These are phyloP conservation scores for Xylariales sp. DNA, from an alignment of 2,329 filamentous ascomycete species.

Conservation along the genomic window DNA sequence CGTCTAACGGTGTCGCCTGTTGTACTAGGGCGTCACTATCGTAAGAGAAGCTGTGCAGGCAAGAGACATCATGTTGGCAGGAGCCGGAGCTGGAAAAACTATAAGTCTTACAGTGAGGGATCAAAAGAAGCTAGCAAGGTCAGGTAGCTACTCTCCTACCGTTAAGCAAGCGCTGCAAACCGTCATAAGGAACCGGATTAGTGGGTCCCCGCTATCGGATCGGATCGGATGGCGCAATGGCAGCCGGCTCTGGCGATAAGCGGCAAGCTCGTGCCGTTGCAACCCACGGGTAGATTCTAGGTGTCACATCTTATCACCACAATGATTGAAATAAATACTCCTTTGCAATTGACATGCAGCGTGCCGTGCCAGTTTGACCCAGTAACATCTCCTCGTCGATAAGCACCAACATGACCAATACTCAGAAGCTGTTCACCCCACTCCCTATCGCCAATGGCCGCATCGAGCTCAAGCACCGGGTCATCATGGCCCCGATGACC, in stretches of 20 bases:
- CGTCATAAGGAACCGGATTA: not conserved
- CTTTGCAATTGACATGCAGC: no score
- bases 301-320: not conserved
- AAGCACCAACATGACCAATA: conserved; percentile 3
- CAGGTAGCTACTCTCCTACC: no score
- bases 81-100: no score
- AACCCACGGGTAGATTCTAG: not conserved
- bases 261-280: conserved; percentile 5
- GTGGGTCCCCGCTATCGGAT: conserved; percentile 9
- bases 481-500: conserved; percentile 48
- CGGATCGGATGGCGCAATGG: conserved; percentile 8
- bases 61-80: no score
- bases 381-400: no score
- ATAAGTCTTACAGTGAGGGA: no score
- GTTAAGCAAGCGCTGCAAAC: no score
- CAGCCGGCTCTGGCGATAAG: conserved; percentile 6
- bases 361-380: no score
- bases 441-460: conserved; percentile 35
- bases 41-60: no score
- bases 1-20: no score
- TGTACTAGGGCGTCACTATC: no score
- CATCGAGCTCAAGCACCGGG: conserved; percentile 43
- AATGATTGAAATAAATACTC: not conserved
- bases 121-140: no score
- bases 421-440: conserved; percentile 33